These are phyloP conservation scores for Gossypium ekmanianum DNA, from an alignment of 345 rosid genomes.

Conservation along the genomic window DNA sequence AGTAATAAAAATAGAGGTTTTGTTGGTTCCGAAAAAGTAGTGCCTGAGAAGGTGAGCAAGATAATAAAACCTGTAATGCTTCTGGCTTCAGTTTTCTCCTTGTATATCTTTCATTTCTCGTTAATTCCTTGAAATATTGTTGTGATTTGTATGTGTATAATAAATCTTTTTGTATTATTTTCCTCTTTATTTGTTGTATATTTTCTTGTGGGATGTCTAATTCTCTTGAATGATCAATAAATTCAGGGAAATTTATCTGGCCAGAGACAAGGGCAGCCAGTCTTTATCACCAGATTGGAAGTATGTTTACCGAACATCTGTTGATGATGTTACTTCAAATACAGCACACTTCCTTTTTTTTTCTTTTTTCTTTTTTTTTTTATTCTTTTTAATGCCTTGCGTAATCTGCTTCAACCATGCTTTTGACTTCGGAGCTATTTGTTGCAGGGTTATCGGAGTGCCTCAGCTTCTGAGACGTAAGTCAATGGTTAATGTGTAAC, in stretches of 20 bases:
- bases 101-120: background rate
- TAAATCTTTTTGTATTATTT: background rate
- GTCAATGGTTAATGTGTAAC: conserved; percentile 24
- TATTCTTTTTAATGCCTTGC: conserved; percentile 4
- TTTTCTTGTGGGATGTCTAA: background rate
- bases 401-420: conserved; percentile 14
- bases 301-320: conserved; percentile 37
- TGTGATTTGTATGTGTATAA: background rate
- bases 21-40: background rate
- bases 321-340: conserved; percentile 6
- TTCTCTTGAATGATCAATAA: conserved; percentile 18
- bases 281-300: conserved; percentile 91
- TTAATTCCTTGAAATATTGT: background rate
- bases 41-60: background rate
- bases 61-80: background rate
- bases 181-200: background rate
- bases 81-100: background rate
- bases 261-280: conserved; percentile 96
- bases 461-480: conserved; percentile 89
- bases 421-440: conserved; percentile 4
- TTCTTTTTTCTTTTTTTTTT: background rate
- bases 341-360: background rate
- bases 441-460: conserved; percentile 87
- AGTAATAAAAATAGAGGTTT: background rate
- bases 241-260: conserved; percentile 90